phyloP scores from a whole-genome alignment of 306 rosid species.

The Citrullus amarus region DNA sequence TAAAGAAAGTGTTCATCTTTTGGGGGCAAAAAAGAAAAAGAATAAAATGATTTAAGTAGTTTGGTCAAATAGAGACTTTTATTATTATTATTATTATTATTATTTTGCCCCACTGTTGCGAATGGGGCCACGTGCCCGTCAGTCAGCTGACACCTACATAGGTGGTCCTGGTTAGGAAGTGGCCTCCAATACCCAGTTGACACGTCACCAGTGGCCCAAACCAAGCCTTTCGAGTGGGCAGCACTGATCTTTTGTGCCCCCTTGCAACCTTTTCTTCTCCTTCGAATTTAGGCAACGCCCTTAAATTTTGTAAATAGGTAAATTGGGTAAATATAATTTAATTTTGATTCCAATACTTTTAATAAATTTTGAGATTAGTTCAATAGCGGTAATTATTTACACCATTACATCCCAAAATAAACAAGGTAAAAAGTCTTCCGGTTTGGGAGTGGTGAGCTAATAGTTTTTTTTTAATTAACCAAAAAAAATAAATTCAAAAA shows the following conservation, averaged over 20 bases:
- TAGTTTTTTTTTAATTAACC: too few species aligned
- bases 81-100: too few species aligned
- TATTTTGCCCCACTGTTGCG: neutral
- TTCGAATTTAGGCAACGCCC: neutral
- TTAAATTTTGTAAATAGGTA: neutral
- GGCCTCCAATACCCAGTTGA: neutral
- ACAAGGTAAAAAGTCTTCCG: too few species aligned
- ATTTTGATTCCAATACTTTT: neutral
- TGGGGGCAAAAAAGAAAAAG: too few species aligned
- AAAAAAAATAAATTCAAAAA: too few species aligned
- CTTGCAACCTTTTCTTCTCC: neutral
- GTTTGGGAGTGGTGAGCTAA: too few species aligned
- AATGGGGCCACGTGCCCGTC: conserved; percentile 4
- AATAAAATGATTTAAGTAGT: too few species aligned
- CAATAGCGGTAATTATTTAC: too few species aligned
- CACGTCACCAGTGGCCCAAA: neutral
- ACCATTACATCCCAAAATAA: too few species aligned
- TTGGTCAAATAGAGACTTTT: too few species aligned
- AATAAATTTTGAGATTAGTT: too few species aligned
- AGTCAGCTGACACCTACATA: neutral
- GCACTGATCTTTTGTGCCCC: neutral
- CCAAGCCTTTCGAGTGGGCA: neutral
- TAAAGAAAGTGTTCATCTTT: too few species aligned
- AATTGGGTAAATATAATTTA: neutral
- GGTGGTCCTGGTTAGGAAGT: neutral